A percentile compares a stretch with the other conserved stretches of the same genome.
Evolutionary conservation across 176 grass and related monocot species (phyloP).

Genomic region (Phragmites australis): DNA sequence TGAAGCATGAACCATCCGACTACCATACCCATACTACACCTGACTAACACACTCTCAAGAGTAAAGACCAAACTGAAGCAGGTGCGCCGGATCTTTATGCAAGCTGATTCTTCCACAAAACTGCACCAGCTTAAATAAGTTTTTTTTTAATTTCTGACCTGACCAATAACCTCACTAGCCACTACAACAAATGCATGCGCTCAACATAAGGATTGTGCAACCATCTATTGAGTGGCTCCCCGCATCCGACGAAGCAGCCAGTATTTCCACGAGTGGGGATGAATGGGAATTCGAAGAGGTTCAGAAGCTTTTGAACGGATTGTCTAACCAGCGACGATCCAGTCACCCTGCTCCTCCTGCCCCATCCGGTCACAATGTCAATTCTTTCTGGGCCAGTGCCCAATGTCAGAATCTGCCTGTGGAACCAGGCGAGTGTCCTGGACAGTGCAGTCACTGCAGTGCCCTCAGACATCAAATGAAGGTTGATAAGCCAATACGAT

Average conservation of each 20-base stretch:
- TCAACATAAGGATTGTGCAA: slow-evolving; percentile 93
- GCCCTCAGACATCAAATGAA: slow-evolving; percentile 94
- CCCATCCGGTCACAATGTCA: slow-evolving; percentile 95
- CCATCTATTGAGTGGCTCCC: slow-evolving; percentile 83
- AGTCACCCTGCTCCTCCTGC: slow-evolving; percentile 83
- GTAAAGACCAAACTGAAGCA: slow-evolving; percentile 20
- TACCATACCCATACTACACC: not conserved
- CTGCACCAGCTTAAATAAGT: slow-evolving; percentile 34
- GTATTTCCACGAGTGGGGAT: slow-evolving; percentile 63
- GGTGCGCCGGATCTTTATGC: slow-evolving; percentile 28
- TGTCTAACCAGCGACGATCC: slow-evolving; percentile 79
- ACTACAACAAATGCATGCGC: slow-evolving; percentile 87
- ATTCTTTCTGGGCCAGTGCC: slow-evolving; percentile 60
- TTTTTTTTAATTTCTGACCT: slow-evolving; percentile 22
- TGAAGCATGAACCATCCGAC: slow-evolving; percentile 14
- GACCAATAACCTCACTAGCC: slow-evolving; percentile 12
- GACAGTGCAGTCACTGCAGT: slow-evolving; percentile 83
- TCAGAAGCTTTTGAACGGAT: slow-evolving; percentile 76
- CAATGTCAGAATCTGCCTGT: slow-evolving; percentile 61
- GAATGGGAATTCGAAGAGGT: slow-evolving; percentile 77
- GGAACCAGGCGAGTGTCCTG: slow-evolving; percentile 88
- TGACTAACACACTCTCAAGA: slow-evolving; percentile 13
- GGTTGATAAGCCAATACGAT: slow-evolving; percentile 88
- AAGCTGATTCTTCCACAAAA: slow-evolving; percentile 57
- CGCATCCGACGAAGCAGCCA: slow-evolving; percentile 81